Percentiles rank a stretch among this genome's conserved stretches.
Evolutionary conservation across 2,329 filamentous ascomycete genomes (phyloP).

Genomic region (Diplocarpon mali): DNA sequence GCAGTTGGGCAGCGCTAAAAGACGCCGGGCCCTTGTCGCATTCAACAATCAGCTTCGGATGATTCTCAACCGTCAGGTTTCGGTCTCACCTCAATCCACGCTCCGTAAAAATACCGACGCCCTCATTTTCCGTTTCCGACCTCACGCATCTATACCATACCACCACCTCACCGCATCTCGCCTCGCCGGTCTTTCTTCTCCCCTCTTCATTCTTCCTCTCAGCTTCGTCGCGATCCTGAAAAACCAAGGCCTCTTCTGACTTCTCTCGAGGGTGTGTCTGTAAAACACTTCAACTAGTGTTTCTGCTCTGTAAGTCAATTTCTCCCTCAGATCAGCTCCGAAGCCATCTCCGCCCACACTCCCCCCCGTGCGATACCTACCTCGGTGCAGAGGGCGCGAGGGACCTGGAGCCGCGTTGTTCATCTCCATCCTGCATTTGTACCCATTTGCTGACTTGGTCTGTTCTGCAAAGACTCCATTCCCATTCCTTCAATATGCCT

Average conservation of each 20-base stretch:
- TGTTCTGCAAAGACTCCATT: slow-evolving; percentile 5
- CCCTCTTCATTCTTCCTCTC: not conserved
- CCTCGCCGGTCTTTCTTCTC: not conserved
- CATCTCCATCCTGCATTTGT: too few species aligned
- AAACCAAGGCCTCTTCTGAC: not conserved
- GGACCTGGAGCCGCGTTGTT: too few species aligned
- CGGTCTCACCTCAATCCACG: not conserved
- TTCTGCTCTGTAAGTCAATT: too few species aligned
- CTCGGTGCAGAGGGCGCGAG: not conserved
- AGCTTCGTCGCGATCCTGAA: not conserved
- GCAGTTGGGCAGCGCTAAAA: slow-evolving; percentile 2
- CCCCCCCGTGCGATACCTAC: not conserved
- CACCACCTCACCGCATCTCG: not conserved
- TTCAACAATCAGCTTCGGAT: slow-evolving; percentile 2
- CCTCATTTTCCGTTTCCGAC: not conserved
- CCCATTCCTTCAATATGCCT: slow-evolving; percentile 24
- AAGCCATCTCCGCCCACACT: too few species aligned
- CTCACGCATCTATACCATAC: not conserved
- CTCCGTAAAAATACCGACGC: not conserved
- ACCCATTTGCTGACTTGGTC: slow-evolving; percentile 13
- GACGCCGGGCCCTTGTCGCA: not conserved
- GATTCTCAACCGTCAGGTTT: not conserved
- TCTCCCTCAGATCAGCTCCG: too few species aligned
- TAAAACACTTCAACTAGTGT: too few species aligned
- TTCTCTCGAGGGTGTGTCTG: not conserved